Evolutionary conservation across 2,329 filamentous ascomycete genomes (phyloP), one percentile per base, ranked within the genome.

Genomic region (Nigrospora sphaerica): DNA sequence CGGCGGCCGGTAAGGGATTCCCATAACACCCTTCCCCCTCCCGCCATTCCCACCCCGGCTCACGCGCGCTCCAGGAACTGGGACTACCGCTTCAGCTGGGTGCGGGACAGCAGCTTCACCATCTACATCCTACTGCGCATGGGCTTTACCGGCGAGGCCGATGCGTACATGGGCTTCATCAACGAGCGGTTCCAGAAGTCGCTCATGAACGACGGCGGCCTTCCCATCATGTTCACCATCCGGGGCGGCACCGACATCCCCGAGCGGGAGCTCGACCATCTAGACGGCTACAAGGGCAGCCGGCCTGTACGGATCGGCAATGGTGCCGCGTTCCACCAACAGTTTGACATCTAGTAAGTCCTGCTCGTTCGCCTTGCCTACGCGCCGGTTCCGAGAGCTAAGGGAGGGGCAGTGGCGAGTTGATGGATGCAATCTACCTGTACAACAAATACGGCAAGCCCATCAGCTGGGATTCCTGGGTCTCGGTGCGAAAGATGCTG

Each of bases 201-300:
- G 1, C 73, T 79, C n/a, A 69, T 69, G 9, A 60, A 74, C 1
- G 77, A 83, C 42, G 78, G 80, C 31, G 80, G 77, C 0, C 65
- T 91, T 33, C 86, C 86, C 12, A 87, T 91, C 58, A 90, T 91
- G 86, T 89, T 90, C 59, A 87, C 83, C 36, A 89, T 91, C 53
- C 75, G 80, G 19, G 86, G 86, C 40, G 81, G 81, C 39, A 88
- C 84, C 1, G 81, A 88, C 35, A 86, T 90, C 34, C 84, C 85
- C 0, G 86, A 89, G 63, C 57, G 73, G 33, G 84, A 86, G 52
- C 72, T 89, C 6, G 63, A 71, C 46, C 86, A 91, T 54, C 72
- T 91, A 3, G 81, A 87, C 39, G 86, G 86, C 2, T 89, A 90
- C 60, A 73, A 80, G 44, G 76, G 78, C 23, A 89, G 85, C 60